Base-by-base conservation (phyloP, 768 basidiomycete species). In the Lactarius vividus region DNA sequence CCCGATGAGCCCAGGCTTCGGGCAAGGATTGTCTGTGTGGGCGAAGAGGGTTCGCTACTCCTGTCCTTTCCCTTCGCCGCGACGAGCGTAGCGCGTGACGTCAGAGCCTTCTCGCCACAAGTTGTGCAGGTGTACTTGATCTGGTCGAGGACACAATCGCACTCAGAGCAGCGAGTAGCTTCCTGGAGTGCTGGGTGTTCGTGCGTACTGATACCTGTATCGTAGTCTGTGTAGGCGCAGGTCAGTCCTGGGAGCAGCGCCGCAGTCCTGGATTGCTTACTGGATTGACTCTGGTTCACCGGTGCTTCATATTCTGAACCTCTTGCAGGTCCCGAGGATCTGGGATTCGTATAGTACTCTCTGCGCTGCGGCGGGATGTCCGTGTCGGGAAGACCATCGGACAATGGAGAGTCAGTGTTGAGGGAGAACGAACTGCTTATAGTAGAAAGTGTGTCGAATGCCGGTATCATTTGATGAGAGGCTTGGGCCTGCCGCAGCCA, bases 81-180 rank as follows among this genome's bases (percentile, higher is more conserved):
- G 68, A 67, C 74, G 6, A 74, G 49, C 10, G 40, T 59, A 18
- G 39, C 31, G 6, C 66, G 65, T 4, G 65, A 65, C 11, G 44
- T 57, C 6, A 88, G 84, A 56, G 81, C 76, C 74, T 88, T 92
- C 76, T 92, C 90, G 13, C 93, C 94, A 71, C 95, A 96, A 26
- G 87, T 89, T 4, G 88, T 83, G 73, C 96, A 98, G 20, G 95
- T 88, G 74, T 98, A 97, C 54, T 94, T 87, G 74, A 96, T 86
- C 20, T 85, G 82, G 59, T 93, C 88, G 23, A 98, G 79, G 7
- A 86, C 72, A 0, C 81, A 75, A 16, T 88, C 89, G 71, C 96
- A 98, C 56, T 85, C 84, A 0, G 94, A 94, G 75, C 96, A 98
- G 56, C 87, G 84, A 1, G 94, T 92, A 18, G 91, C 82, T 55